Evolutionary conservation across 768 basidiomycete species (phyloP).

Genomic region (Podaxis mareebaensis): DNA sequence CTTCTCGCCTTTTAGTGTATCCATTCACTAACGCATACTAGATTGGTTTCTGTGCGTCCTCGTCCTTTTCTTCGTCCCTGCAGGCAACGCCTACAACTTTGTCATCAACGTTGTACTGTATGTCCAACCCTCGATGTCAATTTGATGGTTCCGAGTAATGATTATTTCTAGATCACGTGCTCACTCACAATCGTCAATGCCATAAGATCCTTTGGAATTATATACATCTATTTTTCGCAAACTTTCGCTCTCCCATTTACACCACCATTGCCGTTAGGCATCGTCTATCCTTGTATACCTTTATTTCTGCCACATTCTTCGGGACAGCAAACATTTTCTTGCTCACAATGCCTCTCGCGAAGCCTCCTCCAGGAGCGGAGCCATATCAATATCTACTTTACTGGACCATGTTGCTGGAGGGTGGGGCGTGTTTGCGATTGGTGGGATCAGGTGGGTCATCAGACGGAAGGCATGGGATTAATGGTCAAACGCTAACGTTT

Average conservation of each 20-base stretch:
- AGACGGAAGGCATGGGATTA: not conserved
- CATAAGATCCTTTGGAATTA: conserved; percentile 45
- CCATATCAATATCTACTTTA: conserved; percentile 52
- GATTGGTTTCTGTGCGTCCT: conserved; percentile 31
- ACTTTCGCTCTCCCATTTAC: not conserved
- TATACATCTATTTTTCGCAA: conserved; percentile 29
- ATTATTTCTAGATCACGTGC: conserved; percentile 32
- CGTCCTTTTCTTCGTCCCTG: conserved; percentile 38
- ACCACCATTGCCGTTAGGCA: not conserved
- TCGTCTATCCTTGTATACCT: not conserved
- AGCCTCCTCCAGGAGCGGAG: conserved; percentile 41
- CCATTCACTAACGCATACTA: conserved; percentile 3
- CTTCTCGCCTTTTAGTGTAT: conserved; percentile 18
- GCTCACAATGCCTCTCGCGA: conserved; percentile 45
- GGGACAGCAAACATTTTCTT: conserved; percentile 55
- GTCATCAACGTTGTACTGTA: conserved; percentile 43
- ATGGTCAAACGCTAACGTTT: not conserved
- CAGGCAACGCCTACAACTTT: conserved; percentile 65
- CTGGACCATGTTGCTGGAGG: conserved; percentile 37
- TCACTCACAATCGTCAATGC: conserved; percentile 47
- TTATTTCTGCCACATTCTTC: conserved; percentile 35
- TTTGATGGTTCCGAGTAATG: not conserved
- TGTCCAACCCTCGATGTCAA: conserved; percentile 19
- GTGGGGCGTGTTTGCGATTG: conserved; percentile 31
- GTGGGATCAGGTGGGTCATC: conserved; percentile 28